Percentiles rank a stretch among this genome's conserved stretches.
Conservation (phyloP, 192 early-diverging fungal genomes). For the Backusella psychrophila region DNA sequence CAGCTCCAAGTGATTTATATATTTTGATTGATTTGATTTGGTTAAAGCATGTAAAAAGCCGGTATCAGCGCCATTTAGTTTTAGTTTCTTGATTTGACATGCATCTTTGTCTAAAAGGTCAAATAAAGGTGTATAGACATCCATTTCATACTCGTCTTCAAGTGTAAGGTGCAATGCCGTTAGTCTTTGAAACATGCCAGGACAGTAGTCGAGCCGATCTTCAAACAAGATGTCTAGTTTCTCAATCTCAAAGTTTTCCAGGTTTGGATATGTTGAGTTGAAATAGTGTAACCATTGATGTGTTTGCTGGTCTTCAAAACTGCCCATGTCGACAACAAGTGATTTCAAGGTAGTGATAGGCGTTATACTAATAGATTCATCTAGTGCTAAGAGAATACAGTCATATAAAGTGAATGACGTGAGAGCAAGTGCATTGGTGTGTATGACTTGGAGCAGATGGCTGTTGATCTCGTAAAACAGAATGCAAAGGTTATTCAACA, state of each 20-base stretch:
- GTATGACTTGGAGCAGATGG: not conserved
- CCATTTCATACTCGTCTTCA: not conserved
- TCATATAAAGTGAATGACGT: not conserved
- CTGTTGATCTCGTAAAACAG: not conserved
- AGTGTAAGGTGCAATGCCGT: not conserved
- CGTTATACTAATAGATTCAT: not conserved
- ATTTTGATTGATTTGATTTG: not conserved
- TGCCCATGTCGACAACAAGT: not conserved
- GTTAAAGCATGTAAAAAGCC: not conserved
- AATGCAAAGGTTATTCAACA: not conserved
- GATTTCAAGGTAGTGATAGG: not conserved
- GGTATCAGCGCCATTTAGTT: not conserved
- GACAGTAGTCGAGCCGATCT: not conserved
- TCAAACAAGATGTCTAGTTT: not conserved
- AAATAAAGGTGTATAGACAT: not conserved
- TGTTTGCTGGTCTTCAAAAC: not conserved
- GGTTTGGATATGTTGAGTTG: not conserved
- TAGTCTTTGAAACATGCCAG: not conserved
- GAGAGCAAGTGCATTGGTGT: not conserved
- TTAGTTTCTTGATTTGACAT: not conserved
- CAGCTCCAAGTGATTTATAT: not conserved
- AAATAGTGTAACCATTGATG: not conserved
- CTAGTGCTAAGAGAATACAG: not conserved
- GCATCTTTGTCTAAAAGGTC: not conserved
- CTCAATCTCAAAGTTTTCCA: not conserved